A percentile compares a stretch with the other conserved stretches of the same genome.
Conservation (phyloP, 495 filamentous ascomycete species). For the Hypoxylon fragiforme region DNA sequence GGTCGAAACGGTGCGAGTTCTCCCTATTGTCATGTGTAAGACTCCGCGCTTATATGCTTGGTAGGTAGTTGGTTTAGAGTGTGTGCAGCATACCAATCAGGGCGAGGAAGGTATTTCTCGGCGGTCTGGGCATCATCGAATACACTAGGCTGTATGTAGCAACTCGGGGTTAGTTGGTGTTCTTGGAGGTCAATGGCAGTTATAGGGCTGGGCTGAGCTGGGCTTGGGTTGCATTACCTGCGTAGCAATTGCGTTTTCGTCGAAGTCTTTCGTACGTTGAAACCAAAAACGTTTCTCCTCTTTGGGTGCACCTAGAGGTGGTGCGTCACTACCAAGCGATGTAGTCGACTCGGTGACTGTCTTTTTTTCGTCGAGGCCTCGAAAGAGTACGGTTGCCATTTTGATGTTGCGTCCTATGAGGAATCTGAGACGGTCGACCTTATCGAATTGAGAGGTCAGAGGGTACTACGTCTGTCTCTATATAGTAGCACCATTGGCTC, state of each 20-base stretch:
- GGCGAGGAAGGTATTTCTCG: constrained; percentile 54
- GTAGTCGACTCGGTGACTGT: constrained; percentile 20
- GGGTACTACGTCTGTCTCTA: background rate
- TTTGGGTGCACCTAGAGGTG: constrained; percentile 43
- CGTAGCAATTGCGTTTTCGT: constrained; percentile 61
- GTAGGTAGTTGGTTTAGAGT: background rate
- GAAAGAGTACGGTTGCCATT: constrained; percentile 23
- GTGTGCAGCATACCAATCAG: constrained; percentile 46
- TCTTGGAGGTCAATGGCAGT: too few species aligned
- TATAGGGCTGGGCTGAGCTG: too few species aligned
- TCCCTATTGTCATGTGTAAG: constrained; percentile 32
- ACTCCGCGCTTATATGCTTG: background rate
- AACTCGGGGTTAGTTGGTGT: background rate
- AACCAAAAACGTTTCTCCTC: constrained; percentile 51
- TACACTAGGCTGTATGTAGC: constrained; percentile 36
- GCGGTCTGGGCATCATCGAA: constrained; percentile 51
- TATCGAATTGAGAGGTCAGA: background rate
- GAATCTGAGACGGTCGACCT: background rate
- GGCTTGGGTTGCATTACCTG: too few species aligned
- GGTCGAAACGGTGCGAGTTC: constrained; percentile 71
- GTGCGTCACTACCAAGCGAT: constrained; percentile 25
- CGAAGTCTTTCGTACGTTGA: constrained; percentile 45
- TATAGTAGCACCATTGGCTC: constrained; percentile 8
- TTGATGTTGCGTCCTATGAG: background rate
- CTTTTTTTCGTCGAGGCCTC: constrained; percentile 18